These are phyloP conservation scores for Trichaptum fuscoviolaceum DNA, from an alignment of 768 basidiomycete genomes.

Conservation along the genomic window DNA sequence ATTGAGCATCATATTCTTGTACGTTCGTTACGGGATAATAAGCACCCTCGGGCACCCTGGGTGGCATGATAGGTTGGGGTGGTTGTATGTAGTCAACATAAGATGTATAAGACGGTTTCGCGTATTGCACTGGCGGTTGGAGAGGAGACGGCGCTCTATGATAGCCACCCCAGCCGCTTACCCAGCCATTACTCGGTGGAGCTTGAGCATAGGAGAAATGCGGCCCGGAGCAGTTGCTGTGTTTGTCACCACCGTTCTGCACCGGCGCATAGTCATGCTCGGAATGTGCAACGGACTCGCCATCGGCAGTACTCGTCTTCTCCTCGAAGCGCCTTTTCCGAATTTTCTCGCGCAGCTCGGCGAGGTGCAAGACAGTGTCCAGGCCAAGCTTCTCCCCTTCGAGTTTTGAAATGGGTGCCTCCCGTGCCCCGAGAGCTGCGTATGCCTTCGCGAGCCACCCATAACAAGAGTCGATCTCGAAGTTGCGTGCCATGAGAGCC, in stretches of 20 bases:
- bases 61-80: not conserved
- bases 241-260: not conserved
- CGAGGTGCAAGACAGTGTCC: slow-evolving; percentile 32
- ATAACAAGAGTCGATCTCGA: slow-evolving; percentile 20
- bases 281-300: not conserved
- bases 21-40: not conserved
- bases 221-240: not conserved
- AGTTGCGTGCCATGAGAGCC: slow-evolving; percentile 33
- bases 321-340: slow-evolving; percentile 1
- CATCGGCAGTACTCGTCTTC: not conserved
- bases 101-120: not conserved
- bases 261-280: not conserved
- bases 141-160: not conserved
- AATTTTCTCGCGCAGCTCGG: slow-evolving; percentile 30
- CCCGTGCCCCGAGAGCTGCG: slow-evolving; percentile 30
- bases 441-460: slow-evolving; percentile 33
- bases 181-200: not conserved
- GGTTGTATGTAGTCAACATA: not conserved
- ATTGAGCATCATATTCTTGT: not conserved
- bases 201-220: not conserved
- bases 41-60: not conserved
- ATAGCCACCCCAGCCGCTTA: not conserved
- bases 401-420: slow-evolving; percentile 28
- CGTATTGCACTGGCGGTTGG: not conserved
- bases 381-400: slow-evolving; percentile 40